Conservation (phyloP, 768 basidiomycete genomes). For the Daedaleopsis sinensis region DNA sequence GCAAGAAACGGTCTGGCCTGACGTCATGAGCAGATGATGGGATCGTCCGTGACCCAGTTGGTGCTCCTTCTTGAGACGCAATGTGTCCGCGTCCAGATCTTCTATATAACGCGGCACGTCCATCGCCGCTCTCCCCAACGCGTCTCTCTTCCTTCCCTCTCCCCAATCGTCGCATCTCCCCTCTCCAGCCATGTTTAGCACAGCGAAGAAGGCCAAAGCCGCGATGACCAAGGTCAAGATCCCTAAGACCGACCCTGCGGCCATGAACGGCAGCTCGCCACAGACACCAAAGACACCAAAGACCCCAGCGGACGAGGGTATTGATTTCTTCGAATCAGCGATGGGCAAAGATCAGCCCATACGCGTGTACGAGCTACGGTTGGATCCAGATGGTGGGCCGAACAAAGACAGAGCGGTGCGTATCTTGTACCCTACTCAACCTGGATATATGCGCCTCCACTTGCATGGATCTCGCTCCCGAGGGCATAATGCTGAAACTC, state of each 20-base stretch:
- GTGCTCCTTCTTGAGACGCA: background rate
- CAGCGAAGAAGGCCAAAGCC: conserved; percentile 18
- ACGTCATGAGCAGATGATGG: conserved; percentile 24
- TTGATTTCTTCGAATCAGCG: conserved; percentile 79
- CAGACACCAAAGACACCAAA: conserved; percentile 57
- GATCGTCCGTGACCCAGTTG: conserved; percentile 8
- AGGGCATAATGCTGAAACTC: background rate
- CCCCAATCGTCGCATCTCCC: conserved; percentile 6
- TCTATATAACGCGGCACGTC: conserved; percentile 14
- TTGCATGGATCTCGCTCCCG: background rate
- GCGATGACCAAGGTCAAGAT: conserved; percentile 21
- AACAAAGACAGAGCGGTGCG: conserved; percentile 73
- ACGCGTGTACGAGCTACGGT: conserved; percentile 80
- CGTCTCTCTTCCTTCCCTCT: conserved; percentile 6
- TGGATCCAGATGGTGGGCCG: conserved; percentile 92
- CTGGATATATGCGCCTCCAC: conserved; percentile 7
- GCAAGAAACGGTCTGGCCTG: background rate
- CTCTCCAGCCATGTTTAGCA: conserved; percentile 14
- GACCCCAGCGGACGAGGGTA: conserved; percentile 92
- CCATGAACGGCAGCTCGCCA: conserved; percentile 18
- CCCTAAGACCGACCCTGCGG: conserved; percentile 10
- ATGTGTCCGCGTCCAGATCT: conserved; percentile 12
- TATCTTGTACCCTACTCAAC: conserved; percentile 3
- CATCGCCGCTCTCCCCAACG: background rate
- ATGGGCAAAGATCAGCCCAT: conserved; percentile 59